Percentiles rank a stretch among this genome's conserved stretches.
phyloP scores from a whole-genome alignment of 1,284 basidiomycete species.

The Ustilago cynodontis region DNA sequence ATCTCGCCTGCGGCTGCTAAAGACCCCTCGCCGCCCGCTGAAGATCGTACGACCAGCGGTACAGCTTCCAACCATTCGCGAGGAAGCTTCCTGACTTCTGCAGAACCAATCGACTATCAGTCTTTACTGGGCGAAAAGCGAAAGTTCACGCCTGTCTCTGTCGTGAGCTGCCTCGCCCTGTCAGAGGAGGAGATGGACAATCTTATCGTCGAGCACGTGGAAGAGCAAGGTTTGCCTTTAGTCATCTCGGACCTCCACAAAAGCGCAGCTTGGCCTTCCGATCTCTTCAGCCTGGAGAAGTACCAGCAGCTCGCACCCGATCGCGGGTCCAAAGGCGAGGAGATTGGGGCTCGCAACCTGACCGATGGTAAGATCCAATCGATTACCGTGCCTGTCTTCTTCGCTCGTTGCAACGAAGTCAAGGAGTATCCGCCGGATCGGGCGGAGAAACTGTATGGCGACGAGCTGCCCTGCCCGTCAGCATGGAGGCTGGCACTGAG shows the following conservation, averaged over 20 bases:
- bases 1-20: not conserved
- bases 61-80: not conserved
- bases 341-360: constrained; percentile 14
- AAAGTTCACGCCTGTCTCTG: not conserved
- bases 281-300: constrained; percentile 18
- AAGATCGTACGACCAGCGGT: not conserved
- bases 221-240: constrained; percentile 23
- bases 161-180: constrained; percentile 21
- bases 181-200: constrained; percentile 19
- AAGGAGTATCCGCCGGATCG: constrained; percentile 6
- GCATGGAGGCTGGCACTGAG: constrained; percentile 11
- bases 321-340: not conserved
- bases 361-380: constrained; percentile 5
- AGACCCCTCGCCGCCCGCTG: not conserved
- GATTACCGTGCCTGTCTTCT: constrained; percentile 10
- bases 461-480: constrained; percentile 15
- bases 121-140: constrained; percentile 3
- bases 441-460: constrained; percentile 26
- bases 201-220: constrained; percentile 25
- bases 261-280: constrained; percentile 15
- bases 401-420: constrained; percentile 16
- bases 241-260: constrained; percentile 46
- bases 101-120: constrained; percentile 13
- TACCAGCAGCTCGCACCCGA: constrained; percentile 16
- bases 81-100: constrained; percentile 16